phyloP scores from a whole-genome alignment of 768 basidiomycete genomes.

The Mycena vitilis region DNA sequence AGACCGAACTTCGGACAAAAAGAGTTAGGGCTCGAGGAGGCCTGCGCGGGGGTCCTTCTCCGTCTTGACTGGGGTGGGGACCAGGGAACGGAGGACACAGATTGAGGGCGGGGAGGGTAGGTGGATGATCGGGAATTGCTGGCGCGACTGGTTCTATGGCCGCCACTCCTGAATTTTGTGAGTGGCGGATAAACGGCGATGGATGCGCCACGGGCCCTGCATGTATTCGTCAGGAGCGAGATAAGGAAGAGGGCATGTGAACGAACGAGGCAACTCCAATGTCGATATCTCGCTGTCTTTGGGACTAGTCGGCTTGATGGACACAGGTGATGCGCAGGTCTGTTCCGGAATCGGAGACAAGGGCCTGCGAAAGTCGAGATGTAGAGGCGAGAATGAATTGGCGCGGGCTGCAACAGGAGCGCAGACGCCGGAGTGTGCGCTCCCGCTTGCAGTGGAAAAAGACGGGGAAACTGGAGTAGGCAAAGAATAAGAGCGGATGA shows the following conservation, averaged over 20 bases:
- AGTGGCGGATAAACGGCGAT: constrained; percentile 14
- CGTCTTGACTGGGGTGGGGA: constrained; percentile 33
- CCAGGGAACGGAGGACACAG: constrained; percentile 30
- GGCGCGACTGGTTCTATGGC: constrained; percentile 3
- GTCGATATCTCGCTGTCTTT: constrained; percentile 27
- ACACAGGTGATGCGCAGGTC: constrained; percentile 26
- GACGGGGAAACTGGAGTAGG: constrained; percentile 21
- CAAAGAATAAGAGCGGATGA: constrained; percentile 36
- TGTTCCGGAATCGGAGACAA: constrained; percentile 34
- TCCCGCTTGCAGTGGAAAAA: neutral
- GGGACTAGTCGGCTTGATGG: constrained; percentile 25
- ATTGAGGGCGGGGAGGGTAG: constrained; percentile 27
- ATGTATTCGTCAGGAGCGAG: neutral
- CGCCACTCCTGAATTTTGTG: constrained; percentile 4
- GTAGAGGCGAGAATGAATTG: constrained; percentile 30
- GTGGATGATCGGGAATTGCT: constrained; percentile 22
- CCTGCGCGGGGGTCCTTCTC: constrained; percentile 29
- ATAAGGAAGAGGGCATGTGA: neutral
- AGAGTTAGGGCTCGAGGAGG: constrained; percentile 21
- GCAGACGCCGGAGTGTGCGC: neutral
- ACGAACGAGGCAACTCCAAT: constrained; percentile 22
- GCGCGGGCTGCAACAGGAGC: constrained; percentile 21
- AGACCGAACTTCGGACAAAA: constrained; percentile 9
- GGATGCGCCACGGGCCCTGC: constrained; percentile 10
- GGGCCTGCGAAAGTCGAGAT: constrained; percentile 26